Conservation (phyloP, 805 yeast genomes). For the Yarrowia divulgata region DNA sequence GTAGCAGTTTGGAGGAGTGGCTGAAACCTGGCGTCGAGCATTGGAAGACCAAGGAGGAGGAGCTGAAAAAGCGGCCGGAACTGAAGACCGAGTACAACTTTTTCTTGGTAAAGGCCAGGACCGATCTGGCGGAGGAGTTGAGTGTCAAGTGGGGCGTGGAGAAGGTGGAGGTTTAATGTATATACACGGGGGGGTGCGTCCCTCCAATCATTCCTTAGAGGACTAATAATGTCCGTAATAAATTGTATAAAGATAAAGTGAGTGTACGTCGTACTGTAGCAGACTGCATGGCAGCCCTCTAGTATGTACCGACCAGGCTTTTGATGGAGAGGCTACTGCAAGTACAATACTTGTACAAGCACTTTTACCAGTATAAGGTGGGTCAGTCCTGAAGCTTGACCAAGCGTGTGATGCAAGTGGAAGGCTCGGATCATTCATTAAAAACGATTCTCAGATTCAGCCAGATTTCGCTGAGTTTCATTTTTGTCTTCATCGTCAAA, state of each 20-base stretch:
- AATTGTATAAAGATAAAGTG: not conserved
- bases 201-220: conserved; percentile 21
- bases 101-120: conserved; percentile 24
- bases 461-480: too few species aligned
- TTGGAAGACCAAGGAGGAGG: conserved; percentile 1
- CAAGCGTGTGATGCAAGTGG: too few species aligned
- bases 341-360: too few species aligned
- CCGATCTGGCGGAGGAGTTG: conserved; percentile 6
- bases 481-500: too few species aligned
- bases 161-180: conserved; percentile 17
- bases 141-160: not conserved
- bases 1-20: not conserved
- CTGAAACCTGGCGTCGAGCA: not conserved
- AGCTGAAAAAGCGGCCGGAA: conserved; percentile 5
- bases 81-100: conserved; percentile 29
- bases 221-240: conserved; percentile 5
- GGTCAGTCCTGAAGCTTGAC: too few species aligned
- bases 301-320: too few species aligned
- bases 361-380: too few species aligned
- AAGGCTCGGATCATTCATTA: too few species aligned
- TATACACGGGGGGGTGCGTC: conserved; percentile 9
- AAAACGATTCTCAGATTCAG: too few species aligned
- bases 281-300: too few species aligned
- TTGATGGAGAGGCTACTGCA: too few species aligned
- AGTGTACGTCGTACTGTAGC: too few species aligned